Evolutionary conservation across 140 eudicot species (phyloP).

Genomic region (Flaveria floridana): DNA sequence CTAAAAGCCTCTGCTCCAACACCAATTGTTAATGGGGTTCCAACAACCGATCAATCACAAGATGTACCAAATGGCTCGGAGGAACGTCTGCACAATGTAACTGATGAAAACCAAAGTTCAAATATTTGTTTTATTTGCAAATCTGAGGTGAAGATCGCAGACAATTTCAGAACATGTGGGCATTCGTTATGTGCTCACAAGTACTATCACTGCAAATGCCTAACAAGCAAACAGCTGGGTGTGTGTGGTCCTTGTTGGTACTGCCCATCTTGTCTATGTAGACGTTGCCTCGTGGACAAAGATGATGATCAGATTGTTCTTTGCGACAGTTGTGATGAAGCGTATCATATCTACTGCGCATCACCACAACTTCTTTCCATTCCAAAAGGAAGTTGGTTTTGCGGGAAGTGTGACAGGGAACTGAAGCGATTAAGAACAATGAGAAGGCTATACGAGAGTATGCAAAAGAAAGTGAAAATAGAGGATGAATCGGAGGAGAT

Average conservation of each 20-base stretch:
- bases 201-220: constrained; percentile 64
- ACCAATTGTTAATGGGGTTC: constrained; percentile 12
- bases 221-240: constrained; percentile 54
- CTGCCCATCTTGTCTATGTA: constrained; percentile 91
- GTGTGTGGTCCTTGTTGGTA: constrained; percentile 68
- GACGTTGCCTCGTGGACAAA: constrained; percentile 62
- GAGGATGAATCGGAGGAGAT: constrained; percentile 28
- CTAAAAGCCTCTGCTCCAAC: constrained; percentile 31
- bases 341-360: constrained; percentile 74
- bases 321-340: constrained; percentile 91
- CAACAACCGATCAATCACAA: constrained; percentile 24
- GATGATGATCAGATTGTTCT: constrained; percentile 80
- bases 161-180: constrained; percentile 53
- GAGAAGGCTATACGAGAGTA: constrained; percentile 41
- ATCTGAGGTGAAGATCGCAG: constrained; percentile 37
- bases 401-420: constrained; percentile 55
- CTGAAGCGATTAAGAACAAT: constrained; percentile 52
- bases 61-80: constrained; percentile 39
- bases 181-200: constrained; percentile 61
- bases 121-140: constrained; percentile 56
- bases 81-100: constrained; percentile 14
- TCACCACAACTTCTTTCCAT: constrained; percentile 51
- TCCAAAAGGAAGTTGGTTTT: constrained; percentile 82
- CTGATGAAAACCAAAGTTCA: constrained; percentile 27
- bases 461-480: constrained; percentile 36